Percentiles rank a stretch among this genome's conserved stretches.
These are phyloP conservation scores for Phytopythium cucurbitacearum DNA, from an alignment of 352 stramenopile species.

Conservation along the genomic window DNA sequence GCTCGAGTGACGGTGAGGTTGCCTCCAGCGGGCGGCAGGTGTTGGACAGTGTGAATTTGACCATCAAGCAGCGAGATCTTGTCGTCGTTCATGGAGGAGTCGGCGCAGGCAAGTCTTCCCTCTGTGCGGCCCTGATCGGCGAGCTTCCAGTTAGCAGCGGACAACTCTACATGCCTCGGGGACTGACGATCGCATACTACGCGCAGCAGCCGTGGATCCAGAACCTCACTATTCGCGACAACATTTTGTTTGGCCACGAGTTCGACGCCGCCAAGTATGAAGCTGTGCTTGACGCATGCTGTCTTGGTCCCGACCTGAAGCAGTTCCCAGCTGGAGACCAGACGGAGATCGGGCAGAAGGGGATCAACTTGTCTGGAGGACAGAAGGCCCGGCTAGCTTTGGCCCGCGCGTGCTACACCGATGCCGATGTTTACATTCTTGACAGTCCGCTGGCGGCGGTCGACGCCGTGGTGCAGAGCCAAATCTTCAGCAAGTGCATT, in stretches of 20 bases:
- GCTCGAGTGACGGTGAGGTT: constrained; percentile 19
- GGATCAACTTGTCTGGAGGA: constrained; percentile 83
- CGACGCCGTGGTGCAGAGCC: constrained; percentile 17
- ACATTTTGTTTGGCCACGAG: constrained; percentile 46
- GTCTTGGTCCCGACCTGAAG: constrained; percentile 83
- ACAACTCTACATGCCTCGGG: not conserved
- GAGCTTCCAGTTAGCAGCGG: constrained; percentile 1
- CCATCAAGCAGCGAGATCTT: constrained; percentile 3
- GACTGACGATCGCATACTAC: constrained; percentile 21
- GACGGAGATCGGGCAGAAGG: constrained; percentile 92
- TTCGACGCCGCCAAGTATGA: constrained; percentile 39
- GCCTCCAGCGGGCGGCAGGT: not conserved
- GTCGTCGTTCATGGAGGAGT: constrained; percentile 5
- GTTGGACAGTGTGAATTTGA: not conserved
- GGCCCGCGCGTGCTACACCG: constrained; percentile 61
- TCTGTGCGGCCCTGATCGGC: constrained; percentile 3
- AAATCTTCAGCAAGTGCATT: constrained; percentile 5
- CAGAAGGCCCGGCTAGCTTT: constrained; percentile 73
- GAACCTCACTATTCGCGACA: constrained; percentile 43
- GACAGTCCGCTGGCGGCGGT: constrained; percentile 67
- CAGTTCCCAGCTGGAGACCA: constrained; percentile 82
- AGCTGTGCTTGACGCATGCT: constrained; percentile 64
- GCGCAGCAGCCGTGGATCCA: constrained; percentile 49
- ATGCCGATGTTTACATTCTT: constrained; percentile 53
- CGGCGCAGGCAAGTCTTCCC: constrained; percentile 1